Base-by-base conservation (phyloP, 352 stramenopile genomes). In the Globisporangium acanthophoron region DNA sequence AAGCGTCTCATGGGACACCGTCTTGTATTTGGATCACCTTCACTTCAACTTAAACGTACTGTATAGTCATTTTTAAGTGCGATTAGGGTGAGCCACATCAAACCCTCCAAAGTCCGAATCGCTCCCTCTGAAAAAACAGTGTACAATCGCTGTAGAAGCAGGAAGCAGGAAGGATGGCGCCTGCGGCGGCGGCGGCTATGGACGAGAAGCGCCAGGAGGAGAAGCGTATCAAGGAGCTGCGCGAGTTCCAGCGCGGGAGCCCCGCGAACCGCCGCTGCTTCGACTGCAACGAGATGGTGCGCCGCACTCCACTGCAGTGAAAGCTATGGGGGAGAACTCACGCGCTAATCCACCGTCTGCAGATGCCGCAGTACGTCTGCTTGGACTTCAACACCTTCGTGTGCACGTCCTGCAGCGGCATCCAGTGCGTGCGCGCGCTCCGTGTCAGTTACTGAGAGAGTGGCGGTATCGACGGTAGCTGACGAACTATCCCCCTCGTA, bases 321-420 rank as follows among this genome's bases (percentile, higher is more conserved):
- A 43, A 27, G 54, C 24, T 27, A 27, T 27, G 24, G 24, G 12
- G 64, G 31, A 44, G 13, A 7, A 20, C 21, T 53, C 9, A 20
- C 61, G 39, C 40, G 8, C 11, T 52, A 27, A 27, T 27, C 24
- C 24, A 27, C 24, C 24, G 24, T 27, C 33, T 37, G 51, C 59
- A 96, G 87, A 93, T 93, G 74, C 90, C 90, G 21, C 89, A 97
- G 58, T 97, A 96, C 61, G 74, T 97, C 43, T 94, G 89, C 48
- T 67, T 95, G 58, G 90, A 96, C 62, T 97, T 97, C 72, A 96
- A 96, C 64, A 97, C 90, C 35, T 97, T 97, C 54, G 87, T 97
- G n/a, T 97, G 91, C 75, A 97, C 91, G 24, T 75, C 88, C 1
- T 97, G 91, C 68, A 97, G 88, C 52, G 91, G 91, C 56, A 96